A percentile compares a stretch with the other conserved stretches of the same genome.
Conservation (phyloP, 352 stramenopile species). For the Thalassiosira mediterranea region DNA sequence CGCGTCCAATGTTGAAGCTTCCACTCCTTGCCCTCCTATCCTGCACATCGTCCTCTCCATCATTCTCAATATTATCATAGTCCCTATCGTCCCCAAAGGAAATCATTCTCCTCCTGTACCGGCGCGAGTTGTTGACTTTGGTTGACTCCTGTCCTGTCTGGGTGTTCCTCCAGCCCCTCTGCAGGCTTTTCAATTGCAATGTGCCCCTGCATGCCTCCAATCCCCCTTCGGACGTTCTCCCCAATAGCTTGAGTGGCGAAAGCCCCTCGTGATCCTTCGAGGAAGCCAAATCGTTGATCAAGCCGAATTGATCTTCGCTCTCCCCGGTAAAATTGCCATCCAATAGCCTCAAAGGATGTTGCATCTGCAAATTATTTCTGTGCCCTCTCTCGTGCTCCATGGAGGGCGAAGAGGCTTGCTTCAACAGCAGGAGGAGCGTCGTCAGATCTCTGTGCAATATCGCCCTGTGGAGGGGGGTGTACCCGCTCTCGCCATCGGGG, state of each 20-base stretch:
- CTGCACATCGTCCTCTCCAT: neutral
- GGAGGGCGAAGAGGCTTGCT: constrained; percentile 42
- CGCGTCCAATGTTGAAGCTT: no score
- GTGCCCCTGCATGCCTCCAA: constrained; percentile 43
- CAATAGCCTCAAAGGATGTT: constrained; percentile 40
- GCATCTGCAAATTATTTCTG: neutral
- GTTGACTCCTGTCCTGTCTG: neutral
- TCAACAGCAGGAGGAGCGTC: constrained; percentile 69
- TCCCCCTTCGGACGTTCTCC: constrained; percentile 27
- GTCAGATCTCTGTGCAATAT: constrained; percentile 66
- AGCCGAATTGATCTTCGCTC: constrained; percentile 5
- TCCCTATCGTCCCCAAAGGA: constrained; percentile 52
- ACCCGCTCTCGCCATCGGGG: constrained; percentile 68
- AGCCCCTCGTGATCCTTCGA: constrained; percentile 61
- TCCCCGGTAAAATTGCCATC: constrained; percentile 24
- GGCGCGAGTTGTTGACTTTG: neutral
- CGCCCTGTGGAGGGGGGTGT: constrained; percentile 73
- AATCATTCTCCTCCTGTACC: constrained; percentile 32
- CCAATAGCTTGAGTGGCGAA: constrained; percentile 66
- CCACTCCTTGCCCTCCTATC: neutral
- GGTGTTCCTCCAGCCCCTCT: constrained; percentile 30
- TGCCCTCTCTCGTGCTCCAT: neutral
- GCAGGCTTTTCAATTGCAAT: constrained; percentile 34
- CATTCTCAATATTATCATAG: constrained; percentile 25
- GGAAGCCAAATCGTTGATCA: constrained; percentile 42